These are phyloP conservation scores for Darksidea phi DNA, from an alignment of 495 filamentous ascomycete species.

Conservation along the genomic window DNA sequence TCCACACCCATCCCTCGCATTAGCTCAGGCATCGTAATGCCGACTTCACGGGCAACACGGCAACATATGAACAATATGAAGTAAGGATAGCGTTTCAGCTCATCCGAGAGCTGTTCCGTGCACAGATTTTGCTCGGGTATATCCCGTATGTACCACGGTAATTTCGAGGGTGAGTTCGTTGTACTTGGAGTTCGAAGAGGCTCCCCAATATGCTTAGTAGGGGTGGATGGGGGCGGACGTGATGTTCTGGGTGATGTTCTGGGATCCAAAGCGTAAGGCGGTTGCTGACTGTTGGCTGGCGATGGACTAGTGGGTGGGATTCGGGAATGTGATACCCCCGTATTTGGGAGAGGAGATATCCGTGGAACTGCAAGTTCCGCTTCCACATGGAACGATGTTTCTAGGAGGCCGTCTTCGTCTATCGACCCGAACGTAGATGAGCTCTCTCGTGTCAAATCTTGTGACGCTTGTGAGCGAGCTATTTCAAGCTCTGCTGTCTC, in stretches of 20 bases:
- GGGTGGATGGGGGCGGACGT: background rate
- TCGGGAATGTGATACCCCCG: too few species aligned
- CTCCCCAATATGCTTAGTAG: background rate
- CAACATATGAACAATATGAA: slow-evolving; percentile 24
- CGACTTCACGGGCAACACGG: slow-evolving; percentile 12
- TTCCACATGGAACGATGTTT: slow-evolving; percentile 3
- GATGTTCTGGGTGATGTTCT: too few species aligned
- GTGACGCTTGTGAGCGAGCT: background rate
- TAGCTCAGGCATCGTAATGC: slow-evolving; percentile 1
- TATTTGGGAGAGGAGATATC: too few species aligned
- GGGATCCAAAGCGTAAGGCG: too few species aligned
- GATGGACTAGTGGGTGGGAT: too few species aligned
- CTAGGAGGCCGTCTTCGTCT: slow-evolving; percentile 1
- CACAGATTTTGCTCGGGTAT: slow-evolving; percentile 27
- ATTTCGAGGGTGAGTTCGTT: background rate
- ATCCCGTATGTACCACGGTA: slow-evolving; percentile 22
- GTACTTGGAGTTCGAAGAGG: background rate
- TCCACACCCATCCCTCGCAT: background rate
- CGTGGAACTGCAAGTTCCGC: background rate
- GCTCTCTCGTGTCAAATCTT: slow-evolving; percentile 4
- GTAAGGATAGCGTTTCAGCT: slow-evolving; percentile 13
- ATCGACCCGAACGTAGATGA: slow-evolving; percentile 10
- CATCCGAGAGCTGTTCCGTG: slow-evolving; percentile 14
- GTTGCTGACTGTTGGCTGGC: too few species aligned
- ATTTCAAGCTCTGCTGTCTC: background rate